Base-by-base conservation (phyloP, 306 rosid species). In the Gastrolobium villosum region DNA sequence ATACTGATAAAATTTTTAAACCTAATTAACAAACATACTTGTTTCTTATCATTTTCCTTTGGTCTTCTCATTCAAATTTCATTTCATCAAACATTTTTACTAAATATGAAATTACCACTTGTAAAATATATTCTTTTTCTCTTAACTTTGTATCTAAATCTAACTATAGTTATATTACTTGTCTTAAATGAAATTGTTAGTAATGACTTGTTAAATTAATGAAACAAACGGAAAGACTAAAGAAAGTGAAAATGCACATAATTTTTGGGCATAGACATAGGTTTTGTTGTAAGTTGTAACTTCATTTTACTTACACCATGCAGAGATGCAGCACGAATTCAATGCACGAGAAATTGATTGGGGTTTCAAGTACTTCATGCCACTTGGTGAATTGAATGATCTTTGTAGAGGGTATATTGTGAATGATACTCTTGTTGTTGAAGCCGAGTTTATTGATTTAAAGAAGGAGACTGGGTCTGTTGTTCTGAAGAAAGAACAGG, bases 341-440 rank as follows among this genome's bases (percentile, higher is more conserved):
- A 90, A 90, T 85, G 90, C 92, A 2, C 86, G 97, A 5, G 97
- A 93, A 89, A 90, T 96, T 86, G 97, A 93, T 85, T 93, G 97
- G 97, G 97, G 97, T 79, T 93, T 93, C 85, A 90, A 96, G 32
- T 90, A 96, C 75, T 93, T 93, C 78, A 93, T 93, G 97, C 92
- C 96, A 26, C 97, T 93, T 28, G 86, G 94, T 57, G 97, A 93
- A 78, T 59, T 93, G 65, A 90, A 93, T 48, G 97, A 93, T 79
- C 94, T 96, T 63, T 78, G 70, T 60, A 86, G 92, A 85, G 96
- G 96, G 65, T 93, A 89, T 85, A 94, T 93, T 67, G 75, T 90
- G 80, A 89, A 90, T 78, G 97, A 90, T 76, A 82, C 92, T 20
- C 78, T 90, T 68, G 44, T 89, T 73, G 72, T 93, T 80, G 97